Percentiles rank a stretch among this genome's conserved stretches.
Conservation (phyloP, 129 eudicot genomes). For the Saposhnikovia divaricata region DNA sequence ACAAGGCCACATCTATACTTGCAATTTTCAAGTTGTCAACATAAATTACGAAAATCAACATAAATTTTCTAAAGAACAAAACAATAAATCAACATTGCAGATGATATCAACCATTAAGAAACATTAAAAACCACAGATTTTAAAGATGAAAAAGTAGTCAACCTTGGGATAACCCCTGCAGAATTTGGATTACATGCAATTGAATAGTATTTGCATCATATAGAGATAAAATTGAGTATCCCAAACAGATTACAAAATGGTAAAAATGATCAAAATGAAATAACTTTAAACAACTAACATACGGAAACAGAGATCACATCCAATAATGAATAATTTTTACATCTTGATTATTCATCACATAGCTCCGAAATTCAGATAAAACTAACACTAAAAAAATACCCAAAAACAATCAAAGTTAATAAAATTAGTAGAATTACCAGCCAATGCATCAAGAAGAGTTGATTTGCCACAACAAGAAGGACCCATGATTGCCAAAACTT, state of each 20-base stretch:
- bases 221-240: neutral
- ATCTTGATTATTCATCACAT: neutral
- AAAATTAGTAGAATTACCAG: conserved; percentile 51
- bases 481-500: conserved; percentile 75
- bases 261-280: neutral
- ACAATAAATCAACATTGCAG: neutral
- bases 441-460: conserved; percentile 77
- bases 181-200: conserved; percentile 3
- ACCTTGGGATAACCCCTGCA: neutral
- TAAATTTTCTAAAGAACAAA: neutral
- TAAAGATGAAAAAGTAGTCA: neutral
- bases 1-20: neutral
- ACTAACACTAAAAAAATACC: neutral
- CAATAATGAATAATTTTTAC: neutral
- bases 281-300: neutral
- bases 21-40: too few species aligned
- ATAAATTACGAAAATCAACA: neutral
- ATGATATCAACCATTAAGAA: neutral
- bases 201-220: neutral
- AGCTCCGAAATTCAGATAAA: neutral
- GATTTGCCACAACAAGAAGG: conserved; percentile 94
- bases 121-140: neutral
- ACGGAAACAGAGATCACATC: neutral
- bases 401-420: neutral
- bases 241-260: neutral